phyloP scores from a whole-genome alignment of 2,329 filamentous ascomycete genomes.

The Fusarium coffeatum region DNA sequence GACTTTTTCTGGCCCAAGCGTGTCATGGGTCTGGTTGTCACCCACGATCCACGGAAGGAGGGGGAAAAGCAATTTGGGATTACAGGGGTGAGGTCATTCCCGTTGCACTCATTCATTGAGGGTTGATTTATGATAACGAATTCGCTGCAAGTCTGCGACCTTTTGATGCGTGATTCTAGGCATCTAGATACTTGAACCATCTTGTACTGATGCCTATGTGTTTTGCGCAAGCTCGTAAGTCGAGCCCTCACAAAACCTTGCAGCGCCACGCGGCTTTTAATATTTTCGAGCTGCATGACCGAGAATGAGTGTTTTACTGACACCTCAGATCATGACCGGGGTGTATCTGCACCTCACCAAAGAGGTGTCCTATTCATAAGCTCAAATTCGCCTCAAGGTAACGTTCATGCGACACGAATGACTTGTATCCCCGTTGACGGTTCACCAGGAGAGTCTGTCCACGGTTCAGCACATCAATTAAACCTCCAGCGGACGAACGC shows the following conservation, averaged over 20 bases:
- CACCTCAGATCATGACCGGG: conserved; percentile 11
- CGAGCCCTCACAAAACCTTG: conserved; percentile 43
- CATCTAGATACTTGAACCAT: neutral
- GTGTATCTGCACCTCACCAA: neutral
- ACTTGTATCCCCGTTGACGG: conserved; percentile 1
- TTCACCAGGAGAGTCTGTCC: neutral
- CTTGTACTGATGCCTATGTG: conserved; percentile 11
- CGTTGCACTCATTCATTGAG: conserved; percentile 9
- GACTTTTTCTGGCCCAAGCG: conserved; percentile 40
- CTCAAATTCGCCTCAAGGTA: neutral
- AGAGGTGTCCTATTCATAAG: neutral
- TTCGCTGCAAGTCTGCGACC: neutral
- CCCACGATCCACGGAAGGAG: conserved; percentile 20
- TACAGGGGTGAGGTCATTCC: conserved; percentile 33
- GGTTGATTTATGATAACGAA: neutral
- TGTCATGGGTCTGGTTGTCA: conserved; percentile 25
- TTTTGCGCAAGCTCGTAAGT: conserved; percentile 16
- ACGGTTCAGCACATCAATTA: conserved; percentile 2
- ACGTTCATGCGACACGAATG: conserved; percentile 15
- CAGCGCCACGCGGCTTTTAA: conserved; percentile 41
- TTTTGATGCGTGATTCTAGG: conserved; percentile 1
- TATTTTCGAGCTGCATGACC: conserved; percentile 27
- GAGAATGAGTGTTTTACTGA: conserved; percentile 15
- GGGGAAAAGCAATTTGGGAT: conserved; percentile 30
- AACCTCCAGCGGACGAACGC: conserved; percentile 21